phyloP scores from a whole-genome alignment of 2,329 filamentous ascomycete species.

The Venturia nashicola region DNA sequence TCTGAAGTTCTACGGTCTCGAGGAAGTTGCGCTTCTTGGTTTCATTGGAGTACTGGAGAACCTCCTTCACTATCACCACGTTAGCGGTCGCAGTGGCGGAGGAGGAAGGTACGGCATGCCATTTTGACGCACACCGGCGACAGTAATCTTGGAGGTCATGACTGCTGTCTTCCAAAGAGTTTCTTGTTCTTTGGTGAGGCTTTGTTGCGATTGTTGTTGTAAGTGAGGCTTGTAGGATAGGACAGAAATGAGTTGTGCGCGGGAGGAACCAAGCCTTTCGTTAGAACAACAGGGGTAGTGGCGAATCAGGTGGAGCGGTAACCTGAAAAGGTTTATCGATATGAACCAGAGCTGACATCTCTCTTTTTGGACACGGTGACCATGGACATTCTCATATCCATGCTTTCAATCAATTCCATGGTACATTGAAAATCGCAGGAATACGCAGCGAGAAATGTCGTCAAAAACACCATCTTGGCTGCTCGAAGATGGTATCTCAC shows the following conservation, averaged over 20 bases:
- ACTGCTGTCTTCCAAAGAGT: constrained; percentile 74
- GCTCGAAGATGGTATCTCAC: too few relatives aligned
- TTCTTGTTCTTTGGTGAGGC: constrained; percentile 13
- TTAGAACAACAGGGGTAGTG: neutral
- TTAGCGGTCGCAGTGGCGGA: neutral
- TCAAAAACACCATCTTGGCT: too few relatives aligned
- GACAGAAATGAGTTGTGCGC: neutral
- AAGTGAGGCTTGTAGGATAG: neutral
- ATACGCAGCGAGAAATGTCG: too few relatives aligned
- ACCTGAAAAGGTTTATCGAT: neutral
- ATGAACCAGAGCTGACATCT: neutral
- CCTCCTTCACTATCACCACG: constrained; percentile 62
- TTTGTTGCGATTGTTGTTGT: neutral
- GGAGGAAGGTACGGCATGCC: neutral
- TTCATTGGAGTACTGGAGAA: constrained; percentile 89
- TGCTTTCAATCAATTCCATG: neutral
- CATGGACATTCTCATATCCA: neutral
- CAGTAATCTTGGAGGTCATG: constrained; percentile 24
- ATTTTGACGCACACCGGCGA: constrained; percentile 75
- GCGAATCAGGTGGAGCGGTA: neutral
- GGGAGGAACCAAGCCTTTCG: too few relatives aligned
- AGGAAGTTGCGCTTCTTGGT: constrained; percentile 98
- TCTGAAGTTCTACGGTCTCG: constrained; percentile 55
- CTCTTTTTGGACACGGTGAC: neutral
- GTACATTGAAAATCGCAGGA: neutral